phyloP scores from a whole-genome alignment of 1,139 yeast genomes.

The Sugiyamaella paludigena region DNA sequence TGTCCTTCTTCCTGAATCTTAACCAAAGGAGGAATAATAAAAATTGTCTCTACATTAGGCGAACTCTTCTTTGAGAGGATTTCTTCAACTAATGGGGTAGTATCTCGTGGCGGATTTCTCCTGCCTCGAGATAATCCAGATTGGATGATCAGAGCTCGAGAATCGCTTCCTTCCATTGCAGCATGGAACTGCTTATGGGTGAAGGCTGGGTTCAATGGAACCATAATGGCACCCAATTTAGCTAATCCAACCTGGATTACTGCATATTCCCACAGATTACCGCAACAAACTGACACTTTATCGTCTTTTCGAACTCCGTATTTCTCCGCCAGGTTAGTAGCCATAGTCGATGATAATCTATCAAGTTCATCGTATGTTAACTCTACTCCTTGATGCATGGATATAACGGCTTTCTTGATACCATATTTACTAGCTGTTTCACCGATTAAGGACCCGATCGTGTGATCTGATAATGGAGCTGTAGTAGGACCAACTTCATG shows the following conservation, averaged over 20 bases:
- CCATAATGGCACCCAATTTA: constrained; percentile 35
- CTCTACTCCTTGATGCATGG: constrained; percentile 29
- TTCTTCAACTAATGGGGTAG: constrained; percentile 13
- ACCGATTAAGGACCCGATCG: constrained; percentile 26
- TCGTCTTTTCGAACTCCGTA: constrained; percentile 30
- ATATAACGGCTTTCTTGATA: constrained; percentile 29
- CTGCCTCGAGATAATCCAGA: constrained; percentile 18
- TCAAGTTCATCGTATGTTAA: constrained; percentile 30
- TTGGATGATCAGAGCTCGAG: constrained; percentile 32
- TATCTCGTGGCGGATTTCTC: constrained; percentile 19
- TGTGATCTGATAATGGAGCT: constrained; percentile 25
- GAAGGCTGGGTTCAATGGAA: constrained; percentile 38
- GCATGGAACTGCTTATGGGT: constrained; percentile 32
- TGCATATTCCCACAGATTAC: constrained; percentile 36
- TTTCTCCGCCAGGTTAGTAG: constrained; percentile 26
- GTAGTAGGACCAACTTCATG: constrained; percentile 27
- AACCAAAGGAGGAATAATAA: constrained; percentile 12
- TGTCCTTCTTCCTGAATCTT: neutral
- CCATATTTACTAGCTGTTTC: constrained; percentile 24
- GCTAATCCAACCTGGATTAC: constrained; percentile 35
- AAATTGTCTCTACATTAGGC: constrained; percentile 9
- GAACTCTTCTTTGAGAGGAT: constrained; percentile 10
- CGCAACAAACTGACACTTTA: constrained; percentile 36
- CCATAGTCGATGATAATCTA: constrained; percentile 25
- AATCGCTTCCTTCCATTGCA: constrained; percentile 31